Base-by-base conservation (phyloP, 352 stramenopile genomes). In the Pythium diclinum region DNA sequence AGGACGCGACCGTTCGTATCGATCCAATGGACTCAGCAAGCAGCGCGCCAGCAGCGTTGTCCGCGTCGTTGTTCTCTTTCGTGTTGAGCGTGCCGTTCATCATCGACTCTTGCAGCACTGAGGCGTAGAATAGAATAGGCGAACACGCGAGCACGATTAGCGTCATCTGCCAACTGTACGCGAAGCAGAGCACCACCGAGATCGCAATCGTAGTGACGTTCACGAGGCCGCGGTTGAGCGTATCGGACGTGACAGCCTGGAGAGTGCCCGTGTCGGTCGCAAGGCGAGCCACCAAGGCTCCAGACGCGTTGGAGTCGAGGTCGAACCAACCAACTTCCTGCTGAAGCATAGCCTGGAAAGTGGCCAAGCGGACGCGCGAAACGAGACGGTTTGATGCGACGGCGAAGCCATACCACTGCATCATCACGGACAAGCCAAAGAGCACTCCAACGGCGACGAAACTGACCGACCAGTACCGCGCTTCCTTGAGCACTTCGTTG, bases 251-350 rank as follows among this genome's bases (percentile, higher is more conserved):
- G 54, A 89, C 84, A 1, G 79, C 72, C 61, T 95, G 88, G 0
- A 97, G 77, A 6, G 87, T 71, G 10, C 83, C 77, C 6, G 82
- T 85, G 65, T 96, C 88, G 1, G 75, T 89, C 1, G 87, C 72
- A 7, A 96, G 76, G 0, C 83, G 74, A 28, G 77, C 69, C 0
- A 84, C 76, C 9, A 96, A 69, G 0, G 83, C 83, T 0, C 86
- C 86, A 0, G 84, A 77, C 6, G 74, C 71, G 64, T 94, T 90
- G 7, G 75, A 63, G n/a, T 84, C 67, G 25, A 65, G 30, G 46
- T 95, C 86, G 46, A 92, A 94, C 78, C 84, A 95, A 2, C 71
- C 82, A 32, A 93, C 69, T 33, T 95, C 84, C 59, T 92, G 85
- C 2, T 61, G 57, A 30, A 96, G 66, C 71, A 95, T 92, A 2